Base-by-base conservation (phyloP, 2,329 filamentous ascomycete species). In the Xylariaceae sp. region DNA sequence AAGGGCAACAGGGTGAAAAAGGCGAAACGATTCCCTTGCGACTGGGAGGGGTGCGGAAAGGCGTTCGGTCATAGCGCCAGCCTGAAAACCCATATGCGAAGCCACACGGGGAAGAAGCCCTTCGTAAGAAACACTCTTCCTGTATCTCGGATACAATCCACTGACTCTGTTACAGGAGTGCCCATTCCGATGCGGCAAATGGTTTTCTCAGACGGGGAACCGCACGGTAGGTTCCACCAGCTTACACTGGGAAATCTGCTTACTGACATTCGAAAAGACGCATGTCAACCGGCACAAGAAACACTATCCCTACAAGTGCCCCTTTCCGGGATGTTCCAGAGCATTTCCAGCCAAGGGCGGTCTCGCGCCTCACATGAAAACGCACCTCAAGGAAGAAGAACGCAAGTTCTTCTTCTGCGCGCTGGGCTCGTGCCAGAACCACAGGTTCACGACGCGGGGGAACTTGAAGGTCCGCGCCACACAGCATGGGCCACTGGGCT, bases 31-130 rank as follows among this genome's bases (percentile, higher is more conserved):
- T 88, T 90, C 56, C 63, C 73, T 13, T 98, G 92, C 60, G 72
- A 70, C 14, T 70, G 87, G 24, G 72, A 77, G 6, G 75, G 75
- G 25, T 96, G 90, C 58, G 68, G 70, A 47, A 93, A 92, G 65
- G 77, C 73, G 41, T 96, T 95, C 58, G 77, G 77, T 39, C 90
- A 96, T 55, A 94, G 90, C 62, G 94, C 89, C 1, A 90, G 96
- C 50, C 71, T 95, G 9, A 83, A 92, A 40, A 95, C 93, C 31
- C 92, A 98, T 57, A 79, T 76, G 29, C 75, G 89, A 44, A 81
- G 83, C 4, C 92, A 98, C 59, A 94, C 86, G 2, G 92, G 92
- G 12, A 78, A 83, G 34, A 92, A 88, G 56, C 90, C 90, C 39
- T 95, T 90, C 56, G 83, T 94, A 65, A 68, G 85, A 67, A 28